Evolutionary conservation across 805 yeast species (phyloP).

Genomic region (Saccharomycopsis microspora): DNA sequence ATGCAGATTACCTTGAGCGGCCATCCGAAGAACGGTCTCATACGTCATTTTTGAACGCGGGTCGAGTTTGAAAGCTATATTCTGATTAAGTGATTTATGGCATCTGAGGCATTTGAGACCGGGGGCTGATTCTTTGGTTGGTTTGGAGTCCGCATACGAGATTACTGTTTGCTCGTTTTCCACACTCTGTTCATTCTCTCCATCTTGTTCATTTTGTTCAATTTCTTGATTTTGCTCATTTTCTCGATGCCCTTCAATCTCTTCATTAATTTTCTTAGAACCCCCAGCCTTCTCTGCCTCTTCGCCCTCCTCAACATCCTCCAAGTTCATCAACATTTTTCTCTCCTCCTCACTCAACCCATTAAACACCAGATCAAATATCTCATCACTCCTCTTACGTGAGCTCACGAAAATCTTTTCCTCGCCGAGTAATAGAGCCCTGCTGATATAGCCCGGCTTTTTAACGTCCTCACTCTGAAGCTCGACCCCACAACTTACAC

Average conservation of each 20-base stretch:
- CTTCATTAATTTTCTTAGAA: not conserved
- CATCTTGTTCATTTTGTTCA: not conserved
- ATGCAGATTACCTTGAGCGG: constrained; percentile 11
- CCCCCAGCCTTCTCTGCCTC: constrained; percentile 4
- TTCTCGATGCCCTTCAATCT: constrained; percentile 14
- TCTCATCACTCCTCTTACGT: constrained; percentile 1
- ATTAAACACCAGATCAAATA: constrained; percentile 3
- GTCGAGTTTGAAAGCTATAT: constrained; percentile 24
- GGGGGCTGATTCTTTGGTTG: not conserved
- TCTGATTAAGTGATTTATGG: constrained; percentile 19
- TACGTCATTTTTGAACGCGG: constrained; percentile 18
- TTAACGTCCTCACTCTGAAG: constrained; percentile 31
- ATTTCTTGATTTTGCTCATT: constrained; percentile 6
- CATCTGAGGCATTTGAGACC: constrained; percentile 3
- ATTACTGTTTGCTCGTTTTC: not conserved
- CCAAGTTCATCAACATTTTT: not conserved
- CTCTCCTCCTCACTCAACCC: constrained; percentile 6
- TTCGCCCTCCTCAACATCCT: not conserved
- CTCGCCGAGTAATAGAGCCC: not conserved
- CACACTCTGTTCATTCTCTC: not conserved
- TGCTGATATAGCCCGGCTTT: constrained; percentile 29
- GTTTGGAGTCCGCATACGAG: not conserved
- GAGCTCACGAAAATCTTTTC: not conserved
- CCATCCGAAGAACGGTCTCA: not conserved
- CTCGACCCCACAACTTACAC: constrained; percentile 48